Evolutionary conservation across 805 yeast genomes (phyloP).

Genomic region (Candida ipomoeae): DNA sequence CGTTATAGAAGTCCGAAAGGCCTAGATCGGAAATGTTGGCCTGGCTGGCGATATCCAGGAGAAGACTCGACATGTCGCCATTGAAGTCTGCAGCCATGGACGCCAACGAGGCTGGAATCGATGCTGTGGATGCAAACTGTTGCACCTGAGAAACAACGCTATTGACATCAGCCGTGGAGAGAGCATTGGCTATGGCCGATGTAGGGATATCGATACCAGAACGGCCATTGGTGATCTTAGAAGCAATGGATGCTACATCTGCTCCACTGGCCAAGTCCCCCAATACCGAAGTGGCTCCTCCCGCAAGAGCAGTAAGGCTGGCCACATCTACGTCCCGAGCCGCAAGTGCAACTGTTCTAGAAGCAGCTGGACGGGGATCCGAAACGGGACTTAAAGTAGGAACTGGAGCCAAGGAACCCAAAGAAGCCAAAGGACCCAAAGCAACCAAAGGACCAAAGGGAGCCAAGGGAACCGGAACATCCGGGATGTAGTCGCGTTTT

Average conservation of each 20-base stretch:
- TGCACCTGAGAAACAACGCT: slow-evolving; percentile 11
- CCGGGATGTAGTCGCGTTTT: not conserved
- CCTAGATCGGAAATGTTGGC: slow-evolving; percentile 33
- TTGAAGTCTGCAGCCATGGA: slow-evolving; percentile 12
- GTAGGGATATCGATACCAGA: slow-evolving; percentile 9
- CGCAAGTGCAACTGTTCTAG: slow-evolving; percentile 4
- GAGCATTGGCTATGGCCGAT: slow-evolving; percentile 5
- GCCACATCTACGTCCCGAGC: slow-evolving; percentile 2
- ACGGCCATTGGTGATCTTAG: slow-evolving; percentile 3
- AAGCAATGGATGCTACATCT: slow-evolving; percentile 6
- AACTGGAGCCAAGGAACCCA: too few relatives aligned
- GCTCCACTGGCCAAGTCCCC: slow-evolving; percentile 2
- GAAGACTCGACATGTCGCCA: slow-evolving; percentile 15
- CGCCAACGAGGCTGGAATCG: slow-evolving; percentile 15
- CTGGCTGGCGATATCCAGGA: slow-evolving; percentile 18
- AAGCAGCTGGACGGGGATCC: not conserved
- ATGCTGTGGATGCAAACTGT: slow-evolving; percentile 12
- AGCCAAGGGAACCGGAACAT: too few relatives aligned
- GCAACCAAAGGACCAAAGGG: too few relatives aligned
- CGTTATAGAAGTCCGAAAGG: slow-evolving; percentile 36
- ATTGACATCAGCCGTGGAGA: slow-evolving; percentile 5
- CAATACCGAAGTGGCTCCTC: slow-evolving; percentile 5
- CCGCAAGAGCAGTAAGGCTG: slow-evolving; percentile 4
- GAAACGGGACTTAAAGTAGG: too few relatives aligned
- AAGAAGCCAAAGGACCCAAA: too few relatives aligned